Percentiles rank a stretch among this genome's conserved stretches.
Conservation (phyloP, 2,329 filamentous ascomycete genomes). For the Hymenoscyphus linearis region DNA sequence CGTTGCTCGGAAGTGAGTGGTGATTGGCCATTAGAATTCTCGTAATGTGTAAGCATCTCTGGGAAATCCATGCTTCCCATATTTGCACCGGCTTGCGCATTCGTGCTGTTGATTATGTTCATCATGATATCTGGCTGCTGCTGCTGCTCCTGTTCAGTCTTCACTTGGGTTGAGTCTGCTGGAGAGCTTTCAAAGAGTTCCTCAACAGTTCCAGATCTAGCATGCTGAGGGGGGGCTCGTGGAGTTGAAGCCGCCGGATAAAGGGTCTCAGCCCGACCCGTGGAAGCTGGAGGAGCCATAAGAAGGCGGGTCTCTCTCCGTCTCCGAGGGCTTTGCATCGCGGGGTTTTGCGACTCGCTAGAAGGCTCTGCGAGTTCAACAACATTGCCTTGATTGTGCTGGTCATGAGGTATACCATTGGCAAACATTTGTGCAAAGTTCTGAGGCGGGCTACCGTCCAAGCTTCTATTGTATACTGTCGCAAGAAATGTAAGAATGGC, state of each 20-base stretch:
- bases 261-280: constrained; percentile 17
- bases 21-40: constrained; percentile 44
- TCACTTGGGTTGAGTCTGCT: constrained; percentile 43
- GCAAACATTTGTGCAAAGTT: constrained; percentile 83
- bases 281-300: constrained; percentile 28
- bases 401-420: constrained; percentile 60
- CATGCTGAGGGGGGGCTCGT: constrained; percentile 20
- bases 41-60: constrained; percentile 40
- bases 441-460: constrained; percentile 74
- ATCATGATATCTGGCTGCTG: constrained; percentile 55
- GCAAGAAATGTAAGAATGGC: constrained; percentile 96
- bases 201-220: constrained; percentile 50
- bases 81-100: constrained; percentile 44
- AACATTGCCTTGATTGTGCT: constrained; percentile 48
- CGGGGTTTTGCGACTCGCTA: constrained; percentile 22
- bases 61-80: constrained; percentile 42
- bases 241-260: constrained; percentile 28
- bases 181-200: constrained; percentile 52
- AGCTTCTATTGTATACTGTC: constrained; percentile 89
- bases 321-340: constrained; percentile 26
- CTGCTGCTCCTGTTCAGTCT: constrained; percentile 52
- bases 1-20: constrained; percentile 54
- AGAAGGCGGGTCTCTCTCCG: constrained; percentile 28
- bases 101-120: constrained; percentile 60
- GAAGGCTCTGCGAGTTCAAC: constrained; percentile 56